Evolutionary conservation across 169 alveolate genomes (phyloP).

Genomic region (Cryptosporidium muris): DNA sequence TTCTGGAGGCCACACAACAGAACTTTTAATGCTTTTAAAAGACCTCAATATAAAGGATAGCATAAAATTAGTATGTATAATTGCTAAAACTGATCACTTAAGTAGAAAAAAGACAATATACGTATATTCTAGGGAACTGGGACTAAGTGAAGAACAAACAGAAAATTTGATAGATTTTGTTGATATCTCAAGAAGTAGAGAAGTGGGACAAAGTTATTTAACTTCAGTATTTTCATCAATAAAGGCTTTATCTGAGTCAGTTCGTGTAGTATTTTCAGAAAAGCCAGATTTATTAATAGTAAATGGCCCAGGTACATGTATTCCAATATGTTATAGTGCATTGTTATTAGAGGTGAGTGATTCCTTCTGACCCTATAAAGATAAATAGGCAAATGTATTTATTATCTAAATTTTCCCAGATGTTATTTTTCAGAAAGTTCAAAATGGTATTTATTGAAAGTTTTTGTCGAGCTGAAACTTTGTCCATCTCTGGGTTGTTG

Average conservation of each 20-base stretch:
- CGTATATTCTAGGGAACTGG: constrained; percentile 11
- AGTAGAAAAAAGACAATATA: constrained; percentile 36
- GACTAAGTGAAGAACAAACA: neutral
- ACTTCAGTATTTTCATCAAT: constrained; percentile 82
- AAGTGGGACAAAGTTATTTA: constrained; percentile 82
- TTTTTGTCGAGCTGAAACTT: constrained; percentile 80
- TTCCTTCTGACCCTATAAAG: neutral
- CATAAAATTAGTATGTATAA: constrained; percentile 40
- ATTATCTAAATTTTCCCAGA: constrained; percentile 58
- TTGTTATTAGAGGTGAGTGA: constrained; percentile 72
- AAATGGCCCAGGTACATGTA: constrained; percentile 89
- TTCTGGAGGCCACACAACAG: constrained; percentile 89
- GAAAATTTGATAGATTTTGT: constrained; percentile 61
- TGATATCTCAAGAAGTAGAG: constrained; percentile 79
- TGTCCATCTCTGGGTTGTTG: constrained; percentile 83
- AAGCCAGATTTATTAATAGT: constrained; percentile 80
- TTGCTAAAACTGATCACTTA: constrained; percentile 43
- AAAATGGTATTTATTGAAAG: constrained; percentile 79
- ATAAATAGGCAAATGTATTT: neutral
- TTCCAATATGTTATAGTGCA: constrained; percentile 80
- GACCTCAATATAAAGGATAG: constrained; percentile 76
- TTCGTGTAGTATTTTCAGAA: constrained; percentile 64
- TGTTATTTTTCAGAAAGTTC: constrained; percentile 73
- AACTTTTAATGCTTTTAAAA: constrained; percentile 77
- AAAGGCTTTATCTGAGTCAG: constrained; percentile 76